These are phyloP conservation scores for Kalanchoe fedtschenkoi DNA, from an alignment of 164 flowering plant genomes.

Conservation along the genomic window DNA sequence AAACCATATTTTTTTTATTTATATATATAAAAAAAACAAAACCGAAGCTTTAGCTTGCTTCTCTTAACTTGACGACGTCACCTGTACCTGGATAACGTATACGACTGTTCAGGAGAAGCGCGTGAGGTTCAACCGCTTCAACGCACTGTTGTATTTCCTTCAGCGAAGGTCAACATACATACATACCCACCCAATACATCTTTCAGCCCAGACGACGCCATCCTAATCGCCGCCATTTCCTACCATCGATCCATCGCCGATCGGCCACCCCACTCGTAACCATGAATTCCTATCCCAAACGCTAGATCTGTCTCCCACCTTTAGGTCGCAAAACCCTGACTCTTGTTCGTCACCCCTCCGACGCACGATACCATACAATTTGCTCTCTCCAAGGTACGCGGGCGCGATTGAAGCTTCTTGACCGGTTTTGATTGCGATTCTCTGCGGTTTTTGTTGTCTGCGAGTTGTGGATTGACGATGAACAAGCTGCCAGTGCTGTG, in stretches of 20 bases:
- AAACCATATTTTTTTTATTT: too few relatives aligned
- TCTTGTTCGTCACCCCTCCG: neutral
- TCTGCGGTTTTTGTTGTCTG: neutral
- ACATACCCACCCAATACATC: neutral
- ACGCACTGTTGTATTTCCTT: neutral
- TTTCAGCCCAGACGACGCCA: neutral
- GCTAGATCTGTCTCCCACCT: neutral
- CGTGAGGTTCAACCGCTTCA: neutral
- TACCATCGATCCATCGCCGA: neutral
- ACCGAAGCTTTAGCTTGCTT: too few relatives aligned
- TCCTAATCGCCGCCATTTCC: neutral
- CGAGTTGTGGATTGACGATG: neutral
- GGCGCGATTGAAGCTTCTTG: neutral
- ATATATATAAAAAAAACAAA: too few relatives aligned
- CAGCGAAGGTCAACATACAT: neutral
- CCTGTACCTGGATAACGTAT: neutral
- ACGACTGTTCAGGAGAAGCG: neutral
- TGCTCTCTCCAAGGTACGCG: neutral
- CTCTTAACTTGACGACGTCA: too few relatives aligned
- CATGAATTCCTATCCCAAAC: neutral
- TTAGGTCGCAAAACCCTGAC: neutral
- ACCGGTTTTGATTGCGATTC: neutral
- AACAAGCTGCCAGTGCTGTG: neutral
- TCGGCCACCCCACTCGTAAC: neutral
- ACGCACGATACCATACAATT: neutral